phyloP scores from a whole-genome alignment of 2,329 filamentous ascomycete genomes.

The Alternaria consortialis region DNA sequence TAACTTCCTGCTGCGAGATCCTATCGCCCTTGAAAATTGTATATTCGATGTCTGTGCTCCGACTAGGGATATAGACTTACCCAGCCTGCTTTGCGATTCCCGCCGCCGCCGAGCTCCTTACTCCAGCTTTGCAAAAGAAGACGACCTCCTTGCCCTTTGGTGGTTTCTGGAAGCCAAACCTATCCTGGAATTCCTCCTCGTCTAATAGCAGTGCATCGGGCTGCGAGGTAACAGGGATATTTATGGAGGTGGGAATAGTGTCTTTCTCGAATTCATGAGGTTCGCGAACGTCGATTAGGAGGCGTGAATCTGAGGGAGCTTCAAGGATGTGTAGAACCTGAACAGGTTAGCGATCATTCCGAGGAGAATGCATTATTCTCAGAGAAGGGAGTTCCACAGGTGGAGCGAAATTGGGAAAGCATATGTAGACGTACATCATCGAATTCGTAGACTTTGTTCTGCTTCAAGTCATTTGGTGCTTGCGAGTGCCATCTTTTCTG shows the following conservation, averaged over 20 bases:
- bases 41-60: not conserved
- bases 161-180: slow-evolving; percentile 72
- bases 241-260: slow-evolving; percentile 80
- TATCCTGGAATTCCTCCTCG: slow-evolving; percentile 80
- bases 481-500: slow-evolving; percentile 50
- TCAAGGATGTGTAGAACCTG: slow-evolving; percentile 49
- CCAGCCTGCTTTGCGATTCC: slow-evolving; percentile 79
- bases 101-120: slow-evolving; percentile 81
- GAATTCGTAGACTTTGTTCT: slow-evolving; percentile 53
- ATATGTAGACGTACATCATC: slow-evolving; percentile 40
- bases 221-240: slow-evolving; percentile 79
- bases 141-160: slow-evolving; percentile 53
- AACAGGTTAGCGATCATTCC: not conserved
- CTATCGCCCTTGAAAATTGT: not conserved
- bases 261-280: slow-evolving; percentile 70
- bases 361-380: no score
- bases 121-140: slow-evolving; percentile 94
- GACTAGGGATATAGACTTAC: slow-evolving; percentile 58
- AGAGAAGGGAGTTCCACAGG: not conserved
- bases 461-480: slow-evolving; percentile 28
- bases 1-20: not conserved
- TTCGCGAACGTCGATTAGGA: slow-evolving; percentile 72
- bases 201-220: slow-evolving; percentile 82
- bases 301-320: slow-evolving; percentile 35
- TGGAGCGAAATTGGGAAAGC: not conserved